Base-by-base conservation (phyloP, 2,329 filamentous ascomycete species). In the Verticillium nubilum region DNA sequence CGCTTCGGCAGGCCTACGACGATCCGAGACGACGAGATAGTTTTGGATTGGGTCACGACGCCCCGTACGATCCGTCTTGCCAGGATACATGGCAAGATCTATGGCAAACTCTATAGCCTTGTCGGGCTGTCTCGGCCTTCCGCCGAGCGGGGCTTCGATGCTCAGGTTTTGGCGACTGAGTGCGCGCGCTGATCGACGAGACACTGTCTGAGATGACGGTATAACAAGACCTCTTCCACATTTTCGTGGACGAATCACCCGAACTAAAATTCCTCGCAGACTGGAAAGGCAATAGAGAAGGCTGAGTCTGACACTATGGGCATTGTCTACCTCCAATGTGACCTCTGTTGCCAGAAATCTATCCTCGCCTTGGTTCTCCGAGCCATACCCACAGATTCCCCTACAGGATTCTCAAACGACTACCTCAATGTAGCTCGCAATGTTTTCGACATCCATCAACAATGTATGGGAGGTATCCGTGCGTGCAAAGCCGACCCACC, bases 341-440 rank as follows among this genome's bases (percentile, higher is more conserved):
- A 75, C 12, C 61, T 74, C 0, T 69, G 75, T 10, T 74, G 70
- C 25, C 66, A 74, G 25, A 67, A 67, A 17, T 74, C 74, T 0
- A 60, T 73, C 1, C 68, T 75, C 5, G 66, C 69, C 2, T 58
- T 74, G 19, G 69, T 76, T 35, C 67, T 75, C 2, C 66, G 70
- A 19, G 72, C 71, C 1, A 50, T 68, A 57, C 61, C 37, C 3
- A 9, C 54, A 10, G 62, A 57, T 5, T 63, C 63, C 12, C 47
- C 42, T 25, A 60, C 55, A 31, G 62, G 59, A 12, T 61, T 64
- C 9, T 68, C 65, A 10, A 67, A 69, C 17, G 67, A 70, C 12
- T 76, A 70, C 47, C 58, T 73, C 3, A 63, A 59, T 1, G 68
- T 67, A 5, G 72, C 74, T 12, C 72, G 71, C 7, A 66, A 73